Percentiles rank a stretch among this genome's conserved stretches.
Evolutionary conservation across 2,329 filamentous ascomycete genomes (phyloP).

Genomic region (Aspergillus brasiliensis): DNA sequence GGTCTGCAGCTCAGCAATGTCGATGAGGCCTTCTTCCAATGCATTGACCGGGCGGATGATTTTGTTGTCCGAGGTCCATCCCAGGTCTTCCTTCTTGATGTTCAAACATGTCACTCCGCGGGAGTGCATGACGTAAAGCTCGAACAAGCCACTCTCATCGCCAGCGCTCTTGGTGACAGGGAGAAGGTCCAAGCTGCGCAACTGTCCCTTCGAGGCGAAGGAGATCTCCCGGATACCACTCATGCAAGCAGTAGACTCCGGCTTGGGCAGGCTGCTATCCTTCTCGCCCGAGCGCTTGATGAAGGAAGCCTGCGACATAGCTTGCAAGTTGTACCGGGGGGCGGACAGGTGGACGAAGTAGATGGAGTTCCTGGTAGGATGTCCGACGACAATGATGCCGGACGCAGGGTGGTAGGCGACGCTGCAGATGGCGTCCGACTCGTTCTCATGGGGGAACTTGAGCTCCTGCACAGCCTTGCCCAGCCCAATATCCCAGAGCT

Average conservation of each 20-base stretch:
- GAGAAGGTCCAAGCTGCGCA: slow-evolving; percentile 89
- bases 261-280: slow-evolving; percentile 73
- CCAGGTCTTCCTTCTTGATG: slow-evolving; percentile 84
- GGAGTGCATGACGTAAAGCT: slow-evolving; percentile 96
- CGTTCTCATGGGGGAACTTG: slow-evolving; percentile 92
- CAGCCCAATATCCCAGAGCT: slow-evolving; percentile 96
- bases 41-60: slow-evolving; percentile 78
- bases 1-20: slow-evolving; percentile 68
- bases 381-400: slow-evolving; percentile 91
- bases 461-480: slow-evolving; percentile 96
- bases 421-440: slow-evolving; percentile 97
- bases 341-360: slow-evolving; percentile 96
- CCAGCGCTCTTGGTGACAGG: slow-evolving; percentile 58
- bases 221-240: slow-evolving; percentile 96
- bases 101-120: slow-evolving; percentile 90
- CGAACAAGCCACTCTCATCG: slow-evolving; percentile 77
- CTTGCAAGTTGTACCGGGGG: slow-evolving; percentile 80
- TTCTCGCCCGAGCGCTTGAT: slow-evolving; percentile 75
- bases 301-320: slow-evolving; percentile 84
- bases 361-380: slow-evolving; percentile 94
- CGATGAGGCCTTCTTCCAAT: slow-evolving; percentile 70
- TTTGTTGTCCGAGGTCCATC: slow-evolving; percentile 89
- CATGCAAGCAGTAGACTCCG: slow-evolving; percentile 94
- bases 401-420: slow-evolving; percentile 90
- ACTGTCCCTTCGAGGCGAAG: slow-evolving; percentile 78